phyloP scores from a whole-genome alignment of 495 filamentous ascomycete species.

The Penicillium paradoxum region DNA sequence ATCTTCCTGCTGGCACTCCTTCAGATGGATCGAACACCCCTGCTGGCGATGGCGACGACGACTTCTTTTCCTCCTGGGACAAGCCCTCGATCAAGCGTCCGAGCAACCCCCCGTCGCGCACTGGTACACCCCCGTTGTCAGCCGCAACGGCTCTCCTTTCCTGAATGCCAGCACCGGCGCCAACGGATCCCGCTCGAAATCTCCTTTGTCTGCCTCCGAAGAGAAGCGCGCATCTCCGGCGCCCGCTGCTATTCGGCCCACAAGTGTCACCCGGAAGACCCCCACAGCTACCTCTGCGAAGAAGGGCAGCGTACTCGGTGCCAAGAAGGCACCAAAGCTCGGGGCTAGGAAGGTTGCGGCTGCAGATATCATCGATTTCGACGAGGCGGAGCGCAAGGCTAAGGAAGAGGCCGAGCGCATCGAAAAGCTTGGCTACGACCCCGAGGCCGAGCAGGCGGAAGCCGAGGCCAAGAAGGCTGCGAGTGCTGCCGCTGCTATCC shows the following conservation, averaged over 20 bases:
- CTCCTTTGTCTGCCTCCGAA: conserved; percentile 67
- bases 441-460: conserved; percentile 73
- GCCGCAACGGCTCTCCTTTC: conserved; percentile 83
- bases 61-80: conserved; percentile 99
- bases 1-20: conserved; percentile 55
- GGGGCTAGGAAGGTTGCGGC: conserved; percentile 84
- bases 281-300: conserved; percentile 54
- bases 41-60: conserved; percentile 72
- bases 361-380: conserved; percentile 82
- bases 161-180: conserved; percentile 66
- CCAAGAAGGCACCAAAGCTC: conserved; percentile 82
- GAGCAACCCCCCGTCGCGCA: conserved; percentile 88
- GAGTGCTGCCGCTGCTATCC: conserved; percentile 43
- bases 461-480: conserved; percentile 50
- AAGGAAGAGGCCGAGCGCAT: conserved; percentile 97
- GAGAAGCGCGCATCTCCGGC: conserved; percentile 39
- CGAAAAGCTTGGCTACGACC: conserved; percentile 96
- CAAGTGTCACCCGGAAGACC: conserved; percentile 71
- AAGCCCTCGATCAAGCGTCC: conserved; percentile 96
- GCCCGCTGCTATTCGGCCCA: conserved; percentile 65
- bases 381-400: conserved; percentile 93
- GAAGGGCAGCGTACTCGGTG: conserved; percentile 79
- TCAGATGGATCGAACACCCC: conserved; percentile 65
- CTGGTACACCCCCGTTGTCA: conserved; percentile 81
- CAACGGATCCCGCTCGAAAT: conserved; percentile 71